Base-by-base conservation (phyloP, 805 yeast species). In the Wickerhamomyces tratensis region DNA sequence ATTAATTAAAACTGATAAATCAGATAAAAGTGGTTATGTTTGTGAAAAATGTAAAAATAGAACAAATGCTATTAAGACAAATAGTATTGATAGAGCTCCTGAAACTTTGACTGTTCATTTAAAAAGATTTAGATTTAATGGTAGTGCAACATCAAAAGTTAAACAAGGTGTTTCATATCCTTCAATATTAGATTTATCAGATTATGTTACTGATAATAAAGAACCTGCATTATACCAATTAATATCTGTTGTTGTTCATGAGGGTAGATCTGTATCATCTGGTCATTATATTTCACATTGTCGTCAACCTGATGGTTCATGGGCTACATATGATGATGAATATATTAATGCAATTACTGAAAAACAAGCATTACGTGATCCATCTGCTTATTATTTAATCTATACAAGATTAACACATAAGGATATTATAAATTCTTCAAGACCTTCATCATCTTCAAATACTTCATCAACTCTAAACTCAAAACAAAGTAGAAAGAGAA, bases 281-380 rank as follows among this genome's bases (percentile, higher is more conserved):
- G 98, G 98, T 5, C 98, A 93, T 62, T 93, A 93, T 56, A 76
- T 88, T 45, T 85, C 95, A 1, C 87, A 86, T 57, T 86, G 96
- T 57, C 76, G 83, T 48, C 96, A 89, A 62, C 95, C 97, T 1
- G 93, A 86, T 62, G 91, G 88, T 2, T 64, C 82, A 2, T 93
- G 98, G 98, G 81, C 87, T 29, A 81, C 87, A 9, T 93, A 91
- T 61, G 98, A 93, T 58, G 98, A 93, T 59, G 98, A 93, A 54
- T 78, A 82, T 54, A 79, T 86, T 50, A 83, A 86, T 54, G 71
- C 69, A 45, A 79, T 86, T 42, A 71, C 81, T 33, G 93, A 86
- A 53, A 70, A 76, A 43, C 78, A 75, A 38, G 96, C 86, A 4
- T 67, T 87, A 49, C 76, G 77, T 49, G 95, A 91, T 55, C 85